Conservation (phyloP, 2,329 filamentous ascomycete genomes). For the Pseudogymnoascus pannorum region DNA sequence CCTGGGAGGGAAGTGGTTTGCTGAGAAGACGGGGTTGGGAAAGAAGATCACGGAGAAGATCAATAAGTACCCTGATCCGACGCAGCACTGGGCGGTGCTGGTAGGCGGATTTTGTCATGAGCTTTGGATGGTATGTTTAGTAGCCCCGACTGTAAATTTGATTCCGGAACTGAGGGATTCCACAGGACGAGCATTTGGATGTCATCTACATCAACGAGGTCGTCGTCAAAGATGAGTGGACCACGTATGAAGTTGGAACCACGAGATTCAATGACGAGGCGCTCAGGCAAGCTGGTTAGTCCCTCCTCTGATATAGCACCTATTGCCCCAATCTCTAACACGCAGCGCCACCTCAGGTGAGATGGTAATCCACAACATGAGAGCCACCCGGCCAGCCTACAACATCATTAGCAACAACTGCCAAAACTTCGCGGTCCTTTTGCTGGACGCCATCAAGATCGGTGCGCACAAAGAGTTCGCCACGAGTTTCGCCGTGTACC, state of each 20-base stretch:
- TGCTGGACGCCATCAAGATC: slow-evolving; percentile 48
- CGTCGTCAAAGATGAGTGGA: slow-evolving; percentile 41
- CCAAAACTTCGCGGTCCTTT: slow-evolving; percentile 46
- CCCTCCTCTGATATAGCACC: not conserved
- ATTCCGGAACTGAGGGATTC: slow-evolving; percentile 15
- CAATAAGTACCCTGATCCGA: slow-evolving; percentile 49
- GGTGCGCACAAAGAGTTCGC: slow-evolving; percentile 44
- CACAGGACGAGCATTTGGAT: slow-evolving; percentile 44
- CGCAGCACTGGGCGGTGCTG: slow-evolving; percentile 53
- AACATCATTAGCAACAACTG: slow-evolving; percentile 55
- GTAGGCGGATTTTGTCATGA: slow-evolving; percentile 49
- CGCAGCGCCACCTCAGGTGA: slow-evolving; percentile 35
- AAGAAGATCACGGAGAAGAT: slow-evolving; percentile 49
- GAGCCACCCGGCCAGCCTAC: slow-evolving; percentile 42
- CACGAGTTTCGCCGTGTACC: slow-evolving; percentile 46
- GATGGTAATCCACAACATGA: slow-evolving; percentile 45
- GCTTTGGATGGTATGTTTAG: slow-evolving; percentile 44
- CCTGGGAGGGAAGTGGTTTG: slow-evolving; percentile 50
- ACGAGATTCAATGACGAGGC: slow-evolving; percentile 50
- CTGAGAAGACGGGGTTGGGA: slow-evolving; percentile 47
- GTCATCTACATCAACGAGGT: slow-evolving; percentile 50
- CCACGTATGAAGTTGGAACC: slow-evolving; percentile 43
- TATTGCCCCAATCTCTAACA: not conserved
- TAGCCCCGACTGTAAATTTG: slow-evolving; percentile 22
- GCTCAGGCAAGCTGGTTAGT: slow-evolving; percentile 39